Conservation (phyloP, 257 asterid species). For the Solanum etuberosum region DNA sequence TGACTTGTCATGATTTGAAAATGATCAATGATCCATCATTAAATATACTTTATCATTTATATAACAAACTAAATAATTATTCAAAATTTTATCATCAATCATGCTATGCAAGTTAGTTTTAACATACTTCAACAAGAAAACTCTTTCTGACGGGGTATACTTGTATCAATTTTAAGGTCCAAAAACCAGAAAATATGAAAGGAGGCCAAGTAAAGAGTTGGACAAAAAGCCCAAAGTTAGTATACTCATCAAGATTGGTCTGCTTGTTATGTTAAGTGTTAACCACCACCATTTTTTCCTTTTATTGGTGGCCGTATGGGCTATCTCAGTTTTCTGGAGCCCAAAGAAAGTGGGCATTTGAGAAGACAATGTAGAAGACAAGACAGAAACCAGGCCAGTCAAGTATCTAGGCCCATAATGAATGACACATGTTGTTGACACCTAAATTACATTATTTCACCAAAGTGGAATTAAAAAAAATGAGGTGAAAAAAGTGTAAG, state of each 20-base stretch:
- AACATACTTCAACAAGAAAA: background rate
- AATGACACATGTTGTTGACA: background rate
- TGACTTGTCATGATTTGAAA: too few relatives aligned
- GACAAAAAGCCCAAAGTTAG: background rate
- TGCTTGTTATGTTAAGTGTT: background rate
- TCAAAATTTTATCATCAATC: too few relatives aligned
- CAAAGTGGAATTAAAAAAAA: background rate
- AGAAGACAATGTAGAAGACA: background rate
- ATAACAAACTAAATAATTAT: background rate
- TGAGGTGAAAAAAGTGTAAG: background rate
- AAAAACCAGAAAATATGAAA: background rate
- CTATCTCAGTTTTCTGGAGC: background rate
- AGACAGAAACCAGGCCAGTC: background rate
- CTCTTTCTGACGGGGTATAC: background rate
- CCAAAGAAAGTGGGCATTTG: background rate
- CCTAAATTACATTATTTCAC: background rate
- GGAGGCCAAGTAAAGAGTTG: background rate
- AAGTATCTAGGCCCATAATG: background rate
- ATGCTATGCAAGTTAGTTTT: too few relatives aligned
- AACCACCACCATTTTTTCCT: background rate
- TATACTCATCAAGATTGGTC: background rate
- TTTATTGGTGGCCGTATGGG: background rate
- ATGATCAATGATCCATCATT: too few relatives aligned
- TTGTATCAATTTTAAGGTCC: background rate
- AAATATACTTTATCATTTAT: background rate